phyloP scores from a whole-genome alignment of 2,329 filamentous ascomycete genomes.

The Fusarium citri region DNA sequence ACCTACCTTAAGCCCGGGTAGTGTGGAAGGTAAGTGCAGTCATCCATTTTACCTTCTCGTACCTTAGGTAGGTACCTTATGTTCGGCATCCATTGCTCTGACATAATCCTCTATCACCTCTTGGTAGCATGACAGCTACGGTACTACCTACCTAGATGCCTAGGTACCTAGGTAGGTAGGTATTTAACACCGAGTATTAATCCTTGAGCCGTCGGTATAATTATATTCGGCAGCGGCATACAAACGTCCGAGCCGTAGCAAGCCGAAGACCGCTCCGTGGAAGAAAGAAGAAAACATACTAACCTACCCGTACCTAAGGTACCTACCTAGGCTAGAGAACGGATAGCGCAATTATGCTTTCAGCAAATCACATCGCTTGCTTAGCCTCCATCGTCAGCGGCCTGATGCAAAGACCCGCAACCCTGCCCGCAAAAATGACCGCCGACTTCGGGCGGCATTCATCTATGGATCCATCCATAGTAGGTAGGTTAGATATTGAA shows the following conservation, averaged over 20 bases:
- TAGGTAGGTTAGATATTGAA: not conserved
- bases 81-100: not conserved
- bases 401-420: slow-evolving; percentile 31
- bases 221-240: not conserved
- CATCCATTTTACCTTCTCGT: not conserved
- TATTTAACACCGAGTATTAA: not conserved
- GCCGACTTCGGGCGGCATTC: slow-evolving; percentile 41
- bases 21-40: not conserved
- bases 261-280: slow-evolving; percentile 26
- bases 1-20: too few species aligned
- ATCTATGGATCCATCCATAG: not conserved
- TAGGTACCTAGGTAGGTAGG: too few species aligned
- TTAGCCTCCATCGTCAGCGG: slow-evolving; percentile 9
- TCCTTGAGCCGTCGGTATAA: slow-evolving; percentile 1
- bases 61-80: not conserved
- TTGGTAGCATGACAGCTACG: too few species aligned
- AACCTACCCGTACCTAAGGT: too few species aligned
- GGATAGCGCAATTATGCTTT: not conserved
- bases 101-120: not conserved
- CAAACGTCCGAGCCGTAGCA: slow-evolving; percentile 25
- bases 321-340: not conserved
- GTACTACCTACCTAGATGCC: too few species aligned
- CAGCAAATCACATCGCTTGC: slow-evolving; percentile 24
- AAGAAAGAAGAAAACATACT: slow-evolving; percentile 14
- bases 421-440: slow-evolving; percentile 35